Evolutionary conservation across 106 monocot species (phyloP).

Genomic region (Dendrobium huoshanense): DNA sequence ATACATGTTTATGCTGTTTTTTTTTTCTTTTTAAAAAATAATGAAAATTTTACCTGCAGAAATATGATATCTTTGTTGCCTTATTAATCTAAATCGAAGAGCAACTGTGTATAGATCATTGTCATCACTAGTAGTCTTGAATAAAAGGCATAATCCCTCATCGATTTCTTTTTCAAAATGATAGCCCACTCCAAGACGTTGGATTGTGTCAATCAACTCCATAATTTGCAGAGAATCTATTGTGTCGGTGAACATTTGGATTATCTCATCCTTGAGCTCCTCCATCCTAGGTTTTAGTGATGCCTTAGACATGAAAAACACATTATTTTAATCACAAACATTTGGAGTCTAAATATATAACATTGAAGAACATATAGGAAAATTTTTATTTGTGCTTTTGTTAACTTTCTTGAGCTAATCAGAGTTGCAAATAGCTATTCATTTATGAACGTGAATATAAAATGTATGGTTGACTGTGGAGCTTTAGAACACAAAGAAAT

Average conservation of each 20-base stretch:
- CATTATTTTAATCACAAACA: too few species aligned
- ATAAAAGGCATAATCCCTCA: background rate
- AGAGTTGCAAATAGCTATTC: too few species aligned
- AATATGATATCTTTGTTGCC: background rate
- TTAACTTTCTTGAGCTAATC: too few species aligned
- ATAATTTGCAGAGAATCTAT: background rate
- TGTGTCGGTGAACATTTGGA: background rate
- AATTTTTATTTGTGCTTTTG: too few species aligned
- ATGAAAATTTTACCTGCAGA: background rate
- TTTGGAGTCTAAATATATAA: too few species aligned
- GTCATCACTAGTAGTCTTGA: background rate
- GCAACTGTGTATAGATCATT: background rate
- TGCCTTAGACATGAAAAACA: background rate
- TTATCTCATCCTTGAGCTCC: background rate
- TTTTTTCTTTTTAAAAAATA: too few species aligned
- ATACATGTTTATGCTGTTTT: background rate
- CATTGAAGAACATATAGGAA: too few species aligned
- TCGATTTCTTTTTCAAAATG: background rate
- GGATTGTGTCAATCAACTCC: background rate
- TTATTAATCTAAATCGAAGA: background rate
- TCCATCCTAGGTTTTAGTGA: background rate
- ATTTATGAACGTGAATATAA: too few species aligned
- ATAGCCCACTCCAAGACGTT: conserved; percentile 1
- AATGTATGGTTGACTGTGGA: too few species aligned
- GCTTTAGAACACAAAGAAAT: too few species aligned